These are phyloP conservation scores for Bjerkandera adusta DNA, from an alignment of 1,284 basidiomycete genomes.

Conservation along the genomic window DNA sequence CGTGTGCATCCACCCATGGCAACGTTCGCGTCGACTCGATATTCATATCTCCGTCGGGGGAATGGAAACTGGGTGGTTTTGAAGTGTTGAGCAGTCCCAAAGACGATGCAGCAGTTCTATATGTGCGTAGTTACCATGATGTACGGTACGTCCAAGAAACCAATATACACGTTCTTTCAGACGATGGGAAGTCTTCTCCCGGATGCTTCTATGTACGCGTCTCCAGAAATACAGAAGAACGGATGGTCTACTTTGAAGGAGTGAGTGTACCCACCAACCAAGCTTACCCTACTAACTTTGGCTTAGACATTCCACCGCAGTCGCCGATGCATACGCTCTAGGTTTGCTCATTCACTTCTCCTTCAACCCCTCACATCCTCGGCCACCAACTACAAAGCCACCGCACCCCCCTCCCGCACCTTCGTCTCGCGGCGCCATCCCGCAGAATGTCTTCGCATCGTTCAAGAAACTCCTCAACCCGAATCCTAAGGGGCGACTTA, in stretches of 20 bases:
- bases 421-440: conserved; percentile 78
- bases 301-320: conserved; percentile 56
- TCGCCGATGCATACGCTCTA: conserved; percentile 83
- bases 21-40: conserved; percentile 78
- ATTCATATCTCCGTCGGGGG: conserved; percentile 89
- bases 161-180: conserved; percentile 39
- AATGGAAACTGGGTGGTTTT: conserved; percentile 96
- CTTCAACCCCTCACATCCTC: conserved; percentile 80
- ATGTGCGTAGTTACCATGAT: conserved; percentile 51
- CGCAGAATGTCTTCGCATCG: conserved; percentile 71
- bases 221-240: conserved; percentile 89
- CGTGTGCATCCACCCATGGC: conserved; percentile 86
- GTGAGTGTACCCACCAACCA: conserved; percentile 41
- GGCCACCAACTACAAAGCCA: conserved; percentile 65
- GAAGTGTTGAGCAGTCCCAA: conserved; percentile 84
- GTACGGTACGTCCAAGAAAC: conserved; percentile 4
- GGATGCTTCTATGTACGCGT: conserved; percentile 53
- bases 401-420: conserved; percentile 73
- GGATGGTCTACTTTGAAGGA: conserved; percentile 86
- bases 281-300: too few relatives aligned
- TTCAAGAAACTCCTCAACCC: conserved; percentile 91
- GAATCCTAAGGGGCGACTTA: conserved; percentile 77
- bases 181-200: conserved; percentile 70
- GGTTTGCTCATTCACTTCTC: conserved; percentile 82
- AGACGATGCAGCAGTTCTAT: conserved; percentile 75